phyloP scores from a whole-genome alignment of 2,329 filamentous ascomycete genomes.

The Akanthomyces dipterigenus region DNA sequence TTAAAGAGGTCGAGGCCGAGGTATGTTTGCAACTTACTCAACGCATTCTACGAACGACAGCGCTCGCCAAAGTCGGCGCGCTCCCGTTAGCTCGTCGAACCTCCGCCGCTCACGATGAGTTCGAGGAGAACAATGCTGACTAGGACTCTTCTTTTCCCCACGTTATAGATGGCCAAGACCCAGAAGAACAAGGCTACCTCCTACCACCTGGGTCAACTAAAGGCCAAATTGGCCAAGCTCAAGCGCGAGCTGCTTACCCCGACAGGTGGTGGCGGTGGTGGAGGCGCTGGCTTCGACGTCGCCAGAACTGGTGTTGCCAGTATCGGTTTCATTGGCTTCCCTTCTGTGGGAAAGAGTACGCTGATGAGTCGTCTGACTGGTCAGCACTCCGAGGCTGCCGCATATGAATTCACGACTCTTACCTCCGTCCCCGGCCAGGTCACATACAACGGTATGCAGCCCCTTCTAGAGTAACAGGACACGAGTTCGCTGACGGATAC shows the following conservation, averaged over 20 bases:
- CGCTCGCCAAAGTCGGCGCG: background rate
- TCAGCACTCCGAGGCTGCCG: conserved; percentile 93
- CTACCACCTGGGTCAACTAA: conserved; percentile 90
- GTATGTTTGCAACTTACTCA: conserved; percentile 42
- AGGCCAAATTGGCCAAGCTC: conserved; percentile 96
- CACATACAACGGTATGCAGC: conserved; percentile 67
- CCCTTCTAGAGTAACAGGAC: background rate
- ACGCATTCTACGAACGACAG: background rate
- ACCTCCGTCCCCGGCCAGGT: conserved; percentile 97
- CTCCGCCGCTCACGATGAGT: background rate
- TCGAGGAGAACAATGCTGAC: background rate
- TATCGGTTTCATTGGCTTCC: conserved; percentile 96
- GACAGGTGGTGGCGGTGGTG: conserved; percentile 74
- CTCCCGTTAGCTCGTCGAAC: background rate
- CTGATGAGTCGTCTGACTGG: conserved; percentile 92
- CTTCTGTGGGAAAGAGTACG: conserved; percentile 96
- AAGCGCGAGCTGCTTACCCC: conserved; percentile 94
- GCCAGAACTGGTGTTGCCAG: conserved; percentile 95
- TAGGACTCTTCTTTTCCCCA: conserved; percentile 16
- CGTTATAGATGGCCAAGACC: conserved; percentile 76
- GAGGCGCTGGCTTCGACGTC: conserved; percentile 88
- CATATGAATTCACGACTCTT: conserved; percentile 97
- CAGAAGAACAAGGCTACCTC: conserved; percentile 97
- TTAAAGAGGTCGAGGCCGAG: conserved; percentile 95
- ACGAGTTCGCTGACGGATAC: conserved; percentile 2